Percentiles rank a stretch among this genome's conserved stretches.
phyloP scores from a whole-genome alignment of 2,329 filamentous ascomycete species.

The Fusarium temperatum region DNA sequence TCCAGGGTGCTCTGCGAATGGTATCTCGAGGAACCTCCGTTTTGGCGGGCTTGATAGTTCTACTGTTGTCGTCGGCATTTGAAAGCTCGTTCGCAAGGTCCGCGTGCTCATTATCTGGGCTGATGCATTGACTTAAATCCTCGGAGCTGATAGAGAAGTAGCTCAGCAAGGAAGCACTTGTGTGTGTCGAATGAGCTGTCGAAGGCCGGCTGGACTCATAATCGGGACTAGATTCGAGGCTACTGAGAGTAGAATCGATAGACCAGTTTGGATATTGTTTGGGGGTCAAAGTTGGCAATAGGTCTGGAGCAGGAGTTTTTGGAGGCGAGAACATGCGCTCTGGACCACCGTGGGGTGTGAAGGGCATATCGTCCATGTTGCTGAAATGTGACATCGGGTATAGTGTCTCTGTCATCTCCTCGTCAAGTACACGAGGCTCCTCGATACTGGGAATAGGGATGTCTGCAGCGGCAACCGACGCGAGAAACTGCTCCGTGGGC shows the following conservation, averaged over 20 bases:
- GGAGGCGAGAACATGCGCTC: conserved; percentile 62
- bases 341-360: conserved; percentile 45
- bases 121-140: conserved; percentile 61
- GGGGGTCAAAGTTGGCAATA: conserved; percentile 54
- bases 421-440: conserved; percentile 58
- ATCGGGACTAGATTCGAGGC: conserved; percentile 66
- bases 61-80: conserved; percentile 44
- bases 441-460: conserved; percentile 73
- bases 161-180: conserved; percentile 66
- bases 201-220: conserved; percentile 69
- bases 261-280: conserved; percentile 67
- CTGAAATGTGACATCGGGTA: conserved; percentile 49
- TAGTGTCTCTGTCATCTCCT: conserved; percentile 53
- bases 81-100: conserved; percentile 40
- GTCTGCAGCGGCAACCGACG: conserved; percentile 71
- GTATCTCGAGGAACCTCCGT: conserved; percentile 38
- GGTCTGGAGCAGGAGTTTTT: conserved; percentile 65
- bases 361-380: conserved; percentile 45
- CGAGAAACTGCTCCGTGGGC: conserved; percentile 73
- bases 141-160: conserved; percentile 65
- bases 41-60: conserved; percentile 43
- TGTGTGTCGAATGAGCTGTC: conserved; percentile 67
- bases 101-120: conserved; percentile 54
- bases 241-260: conserved; percentile 64
- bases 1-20: conserved; percentile 67